Evolutionary conservation across 768 basidiomycete species (phyloP), one percentile per base, ranked within the genome.

Genomic region (Suillus subalutaceus): DNA sequence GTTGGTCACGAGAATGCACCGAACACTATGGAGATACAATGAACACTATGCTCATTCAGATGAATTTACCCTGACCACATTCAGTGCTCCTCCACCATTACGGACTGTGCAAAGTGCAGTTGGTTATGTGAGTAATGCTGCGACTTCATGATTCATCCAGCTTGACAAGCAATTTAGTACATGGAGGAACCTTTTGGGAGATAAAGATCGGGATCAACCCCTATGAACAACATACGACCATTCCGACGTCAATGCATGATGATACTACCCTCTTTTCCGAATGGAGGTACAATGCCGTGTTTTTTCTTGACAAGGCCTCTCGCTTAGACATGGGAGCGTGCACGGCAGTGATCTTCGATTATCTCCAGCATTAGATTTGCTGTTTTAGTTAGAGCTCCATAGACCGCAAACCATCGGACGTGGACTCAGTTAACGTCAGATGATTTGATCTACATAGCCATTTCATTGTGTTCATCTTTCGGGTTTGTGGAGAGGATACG

Each of bases 1-100:
- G 3, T 18, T 60, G 18, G 59, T 60, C 18, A 60, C 59, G 2
- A 20, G 41, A 15, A 60, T 60, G 59, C 59, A 60, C 59, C 59
- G 41, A 20, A 3, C 41, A 6, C 26, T 60, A 32, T 60, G 59
- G 59, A 43, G 6, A 43, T 43, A 30, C 59, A 43, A 60, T 13
- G 10, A 30, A 43, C 12, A 43, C 6, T 32, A 20, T 20, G 18
- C 59, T 12, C 37, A 43, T 43, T 10, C 18, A 1, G 59, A 60
- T 18, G 23, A 41, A 60, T 60, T 20, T 43, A 18, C 59, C 18
- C 18, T 60, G 41, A 60, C 59, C 10, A 60, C 59, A 12, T 60
- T 60, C 26, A 13, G 8, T 8, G 41, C 59, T 13, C 18, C 41
- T 30, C 6, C 26, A 20, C 59, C 59, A 60, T 43, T 18, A 2